Conservation (phyloP, 2,329 filamentous ascomycete genomes). For the Elsinoe necatrix region DNA sequence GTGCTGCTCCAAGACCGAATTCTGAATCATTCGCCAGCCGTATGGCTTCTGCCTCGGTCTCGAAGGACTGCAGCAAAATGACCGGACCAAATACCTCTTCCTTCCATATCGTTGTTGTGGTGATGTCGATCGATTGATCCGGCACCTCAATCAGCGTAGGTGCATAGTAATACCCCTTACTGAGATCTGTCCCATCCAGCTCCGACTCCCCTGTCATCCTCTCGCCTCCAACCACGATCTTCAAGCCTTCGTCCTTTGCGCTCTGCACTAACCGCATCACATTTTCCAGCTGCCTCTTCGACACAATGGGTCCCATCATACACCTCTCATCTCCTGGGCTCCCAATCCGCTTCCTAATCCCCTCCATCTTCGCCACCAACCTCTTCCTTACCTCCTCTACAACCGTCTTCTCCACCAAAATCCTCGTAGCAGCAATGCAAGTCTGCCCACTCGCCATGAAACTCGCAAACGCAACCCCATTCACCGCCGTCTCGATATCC, state of each 20-base stretch:
- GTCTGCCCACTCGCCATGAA: slow-evolving; percentile 45
- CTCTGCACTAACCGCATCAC: slow-evolving; percentile 13
- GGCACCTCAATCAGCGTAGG: slow-evolving; percentile 22
- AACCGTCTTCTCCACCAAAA: slow-evolving; percentile 45
- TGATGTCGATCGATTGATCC: slow-evolving; percentile 16
- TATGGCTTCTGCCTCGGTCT: slow-evolving; percentile 41
- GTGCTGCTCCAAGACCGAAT: slow-evolving; percentile 43
- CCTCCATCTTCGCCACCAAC: slow-evolving; percentile 51
- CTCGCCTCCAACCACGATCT: slow-evolving; percentile 18
- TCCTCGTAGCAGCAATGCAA: slow-evolving; percentile 47
- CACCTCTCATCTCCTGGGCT: slow-evolving; percentile 58
- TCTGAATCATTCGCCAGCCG: slow-evolving; percentile 42
- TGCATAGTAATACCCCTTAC: slow-evolving; percentile 21
- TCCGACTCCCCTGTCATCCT: slow-evolving; percentile 6
- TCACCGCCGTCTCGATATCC: slow-evolving; percentile 20
- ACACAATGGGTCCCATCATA: slow-evolving; percentile 60
- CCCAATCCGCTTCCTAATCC: slow-evolving; percentile 50
- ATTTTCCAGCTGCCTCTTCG: slow-evolving; percentile 10
- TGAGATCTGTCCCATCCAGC: slow-evolving; percentile 3
- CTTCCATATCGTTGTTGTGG: slow-evolving; percentile 19
- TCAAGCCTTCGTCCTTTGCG: slow-evolving; percentile 16
- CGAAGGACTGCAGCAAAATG: slow-evolving; percentile 41
- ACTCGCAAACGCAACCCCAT: slow-evolving; percentile 41
- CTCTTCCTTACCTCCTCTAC: slow-evolving; percentile 52
- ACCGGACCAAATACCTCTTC: slow-evolving; percentile 41